Conservation (phyloP, 805 yeast species). For the Metschnikowia matae region DNA sequence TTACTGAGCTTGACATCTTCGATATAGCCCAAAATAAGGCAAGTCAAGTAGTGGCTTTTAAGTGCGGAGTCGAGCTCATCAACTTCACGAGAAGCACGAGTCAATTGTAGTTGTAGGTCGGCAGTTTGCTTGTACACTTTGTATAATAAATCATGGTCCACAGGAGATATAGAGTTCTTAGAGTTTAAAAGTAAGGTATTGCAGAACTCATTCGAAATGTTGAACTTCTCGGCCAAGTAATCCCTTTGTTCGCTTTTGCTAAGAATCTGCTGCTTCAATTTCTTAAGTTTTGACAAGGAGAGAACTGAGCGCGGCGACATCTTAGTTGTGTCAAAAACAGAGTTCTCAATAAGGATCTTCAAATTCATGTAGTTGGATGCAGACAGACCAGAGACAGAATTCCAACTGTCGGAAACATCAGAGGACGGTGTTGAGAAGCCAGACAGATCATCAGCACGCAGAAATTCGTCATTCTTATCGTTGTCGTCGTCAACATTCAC, state of each 20-base stretch:
- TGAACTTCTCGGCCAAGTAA: constrained; percentile 28
- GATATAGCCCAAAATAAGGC: constrained; percentile 45
- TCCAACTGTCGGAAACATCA: constrained; percentile 14
- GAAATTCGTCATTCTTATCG: constrained; percentile 14
- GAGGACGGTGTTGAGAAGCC: constrained; percentile 19
- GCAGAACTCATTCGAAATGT: constrained; percentile 33
- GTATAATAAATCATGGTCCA: constrained; percentile 27
- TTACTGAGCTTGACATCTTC: constrained; percentile 34
- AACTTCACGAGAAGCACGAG: constrained; percentile 24
- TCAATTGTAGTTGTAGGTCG: constrained; percentile 29
- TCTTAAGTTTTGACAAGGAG: constrained; percentile 25
- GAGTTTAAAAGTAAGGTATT: constrained; percentile 21
- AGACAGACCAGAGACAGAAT: constrained; percentile 8
- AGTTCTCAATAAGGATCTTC: constrained; percentile 43
- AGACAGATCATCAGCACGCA: constrained; percentile 6
- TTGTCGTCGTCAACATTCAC: constrained; percentile 13
- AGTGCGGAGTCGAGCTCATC: constrained; percentile 25
- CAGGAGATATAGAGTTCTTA: constrained; percentile 14
- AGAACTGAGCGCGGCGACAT: constrained; percentile 32
- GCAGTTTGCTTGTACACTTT: constrained; percentile 33
- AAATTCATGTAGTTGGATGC: constrained; percentile 36
- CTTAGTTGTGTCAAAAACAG: constrained; percentile 38
- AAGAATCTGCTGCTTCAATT: constrained; percentile 26
- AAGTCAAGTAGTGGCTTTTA: constrained; percentile 41
- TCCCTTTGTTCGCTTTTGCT: constrained; percentile 29